Evolutionary conservation across 331 rosid genomes (phyloP).

Genomic region (Stylosanthes scabra): DNA sequence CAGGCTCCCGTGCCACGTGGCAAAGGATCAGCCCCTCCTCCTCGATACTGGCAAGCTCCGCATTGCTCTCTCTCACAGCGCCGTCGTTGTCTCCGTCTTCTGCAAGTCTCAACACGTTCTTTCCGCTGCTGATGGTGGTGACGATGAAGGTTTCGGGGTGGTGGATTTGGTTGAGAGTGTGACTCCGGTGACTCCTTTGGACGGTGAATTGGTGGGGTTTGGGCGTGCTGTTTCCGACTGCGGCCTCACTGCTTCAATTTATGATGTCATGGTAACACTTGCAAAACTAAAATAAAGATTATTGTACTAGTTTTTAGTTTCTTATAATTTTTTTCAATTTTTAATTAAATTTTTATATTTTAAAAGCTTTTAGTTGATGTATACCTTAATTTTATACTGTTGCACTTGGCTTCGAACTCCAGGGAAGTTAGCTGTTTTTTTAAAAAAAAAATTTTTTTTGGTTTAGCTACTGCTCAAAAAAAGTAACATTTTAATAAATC

Average conservation of each 20-base stretch:
- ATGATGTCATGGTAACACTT: constrained; percentile 77
- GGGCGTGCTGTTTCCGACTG: constrained; percentile 85
- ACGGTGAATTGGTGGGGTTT: constrained; percentile 75
- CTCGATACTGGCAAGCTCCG: constrained; percentile 68
- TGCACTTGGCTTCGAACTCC: too few relatives aligned
- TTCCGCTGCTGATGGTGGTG: background rate
- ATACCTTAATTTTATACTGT: too few relatives aligned
- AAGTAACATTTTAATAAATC: too few relatives aligned
- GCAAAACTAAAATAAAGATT: background rate
- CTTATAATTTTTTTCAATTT: background rate
- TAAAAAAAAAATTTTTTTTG: too few relatives aligned
- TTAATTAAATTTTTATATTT: background rate
- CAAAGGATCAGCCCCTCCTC: constrained; percentile 30
- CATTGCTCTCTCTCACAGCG: constrained; percentile 73
- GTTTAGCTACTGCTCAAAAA: too few relatives aligned
- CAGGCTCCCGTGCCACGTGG: constrained; percentile 46
- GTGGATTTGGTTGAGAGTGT: constrained; percentile 49
- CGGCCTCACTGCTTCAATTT: constrained; percentile 81
- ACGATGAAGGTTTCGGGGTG: constrained; percentile 5
- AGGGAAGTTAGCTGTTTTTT: too few relatives aligned
- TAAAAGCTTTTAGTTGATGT: too few relatives aligned
- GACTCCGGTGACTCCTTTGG: constrained; percentile 59
- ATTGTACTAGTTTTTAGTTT: too few relatives aligned
- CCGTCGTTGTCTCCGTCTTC: constrained; percentile 75
- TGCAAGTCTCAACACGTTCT: constrained; percentile 49